Percentiles rank a stretch among this genome's conserved stretches.
Conservation (phyloP, 2,329 filamentous ascomycete species). For the Fusarium xyrophilum region DNA sequence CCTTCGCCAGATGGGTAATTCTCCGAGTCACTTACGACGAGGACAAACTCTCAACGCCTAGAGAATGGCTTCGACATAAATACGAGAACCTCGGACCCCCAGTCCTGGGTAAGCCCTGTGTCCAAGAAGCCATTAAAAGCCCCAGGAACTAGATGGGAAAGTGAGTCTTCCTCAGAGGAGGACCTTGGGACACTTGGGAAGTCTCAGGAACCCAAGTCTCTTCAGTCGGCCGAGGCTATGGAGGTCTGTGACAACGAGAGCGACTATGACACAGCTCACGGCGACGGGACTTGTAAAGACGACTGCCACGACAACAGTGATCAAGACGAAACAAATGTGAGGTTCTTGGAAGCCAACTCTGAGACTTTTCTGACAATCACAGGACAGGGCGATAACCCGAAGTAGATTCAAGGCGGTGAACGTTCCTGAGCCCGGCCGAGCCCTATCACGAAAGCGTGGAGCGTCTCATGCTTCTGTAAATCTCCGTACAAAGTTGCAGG, state of each 20-base stretch:
- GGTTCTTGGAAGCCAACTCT: accelerated
- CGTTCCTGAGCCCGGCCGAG: background rate
- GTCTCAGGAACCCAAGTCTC: background rate
- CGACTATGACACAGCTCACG: background rate
- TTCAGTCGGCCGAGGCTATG: background rate
- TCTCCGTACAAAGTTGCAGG: background rate
- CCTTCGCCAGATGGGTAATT: background rate
- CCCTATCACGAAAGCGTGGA: background rate
- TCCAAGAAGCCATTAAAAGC: accelerated
- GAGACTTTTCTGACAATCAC: background rate
- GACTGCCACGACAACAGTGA: background rate
- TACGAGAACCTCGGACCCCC: background rate
- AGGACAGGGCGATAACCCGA: background rate
- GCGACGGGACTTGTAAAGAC: background rate
- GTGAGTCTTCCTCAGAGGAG: accelerated
- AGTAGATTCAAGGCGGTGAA: background rate
- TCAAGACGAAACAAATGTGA: background rate
- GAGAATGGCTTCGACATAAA: background rate
- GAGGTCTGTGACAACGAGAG: background rate
- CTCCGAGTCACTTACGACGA: background rate
- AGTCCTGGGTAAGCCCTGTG: background rate
- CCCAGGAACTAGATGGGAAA: accelerated
- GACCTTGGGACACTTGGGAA: background rate
- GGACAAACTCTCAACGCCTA: background rate
- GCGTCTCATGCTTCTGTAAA: background rate